These are phyloP conservation scores for Pseudomonodictys pantanalensis DNA, from an alignment of 495 filamentous ascomycete species.

Conservation along the genomic window DNA sequence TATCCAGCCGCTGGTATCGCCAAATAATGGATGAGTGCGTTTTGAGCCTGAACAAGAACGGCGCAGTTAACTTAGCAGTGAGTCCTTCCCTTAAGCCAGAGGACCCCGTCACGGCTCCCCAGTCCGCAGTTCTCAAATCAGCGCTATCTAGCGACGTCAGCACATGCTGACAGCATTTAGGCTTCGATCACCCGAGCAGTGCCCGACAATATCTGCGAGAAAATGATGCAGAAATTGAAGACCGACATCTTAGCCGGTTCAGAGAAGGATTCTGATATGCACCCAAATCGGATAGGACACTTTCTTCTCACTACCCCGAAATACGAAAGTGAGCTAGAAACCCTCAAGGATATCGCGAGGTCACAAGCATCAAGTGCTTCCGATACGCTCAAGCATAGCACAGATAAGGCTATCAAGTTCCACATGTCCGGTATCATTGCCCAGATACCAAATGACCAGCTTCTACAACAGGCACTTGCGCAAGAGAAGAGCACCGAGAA, in stretches of 20 bases:
- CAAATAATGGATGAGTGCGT: neutral
- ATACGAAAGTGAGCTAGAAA: neutral
- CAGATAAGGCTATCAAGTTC: conserved; percentile 13
- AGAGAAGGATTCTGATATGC: too few relatives aligned
- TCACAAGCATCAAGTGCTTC: conserved; percentile 1
- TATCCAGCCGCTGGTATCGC: conserved; percentile 7
- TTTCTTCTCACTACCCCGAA: conserved; percentile 1
- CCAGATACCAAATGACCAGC: neutral
- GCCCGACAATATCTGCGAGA: too few relatives aligned
- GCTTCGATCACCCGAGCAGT: too few relatives aligned
- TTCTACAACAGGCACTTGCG: neutral
- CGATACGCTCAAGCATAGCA: neutral
- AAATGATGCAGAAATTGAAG: too few relatives aligned
- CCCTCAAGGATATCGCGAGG: neutral
- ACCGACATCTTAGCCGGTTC: too few relatives aligned
- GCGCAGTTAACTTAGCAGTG: conserved; percentile 2
- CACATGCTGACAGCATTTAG: too few relatives aligned
- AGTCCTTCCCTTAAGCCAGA: neutral
- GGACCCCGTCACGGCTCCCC: too few relatives aligned
- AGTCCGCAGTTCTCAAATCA: too few relatives aligned
- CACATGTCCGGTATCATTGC: conserved; percentile 9
- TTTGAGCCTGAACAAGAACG: neutral
- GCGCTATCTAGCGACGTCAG: too few relatives aligned
- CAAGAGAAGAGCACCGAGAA: conserved; percentile 7
- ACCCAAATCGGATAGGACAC: neutral